Percentiles rank a stretch among this genome's conserved stretches.
Conservation (phyloP, 768 basidiomycete genomes). For the Galerina sulciceps region DNA sequence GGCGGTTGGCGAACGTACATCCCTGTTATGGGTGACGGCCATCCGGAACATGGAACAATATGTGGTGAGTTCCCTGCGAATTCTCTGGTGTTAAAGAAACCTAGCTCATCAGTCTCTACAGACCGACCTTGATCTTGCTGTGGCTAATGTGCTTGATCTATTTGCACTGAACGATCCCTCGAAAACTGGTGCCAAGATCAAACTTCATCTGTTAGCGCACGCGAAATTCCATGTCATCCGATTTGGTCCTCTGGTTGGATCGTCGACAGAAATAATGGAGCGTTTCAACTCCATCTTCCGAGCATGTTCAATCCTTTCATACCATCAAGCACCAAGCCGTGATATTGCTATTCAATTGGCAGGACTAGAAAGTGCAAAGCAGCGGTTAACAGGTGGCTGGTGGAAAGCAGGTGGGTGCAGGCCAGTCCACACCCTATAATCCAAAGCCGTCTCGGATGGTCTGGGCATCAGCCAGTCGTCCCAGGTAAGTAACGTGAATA, state of each 20-base stretch:
- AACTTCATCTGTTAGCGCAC: conserved; percentile 39
- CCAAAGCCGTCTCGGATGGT: neutral
- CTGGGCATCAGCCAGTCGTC: no score
- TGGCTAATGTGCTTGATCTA: conserved; percentile 40
- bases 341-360: conserved; percentile 40
- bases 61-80: conserved; percentile 23
- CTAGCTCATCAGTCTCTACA: conserved; percentile 10
- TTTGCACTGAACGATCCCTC: conserved; percentile 34
- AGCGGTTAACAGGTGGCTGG: conserved; percentile 35
- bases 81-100: neutral
- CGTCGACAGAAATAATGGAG: conserved; percentile 39
- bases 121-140: conserved; percentile 30
- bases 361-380: conserved; percentile 31
- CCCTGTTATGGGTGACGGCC: conserved; percentile 44
- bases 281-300: conserved; percentile 47
- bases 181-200: conserved; percentile 38
- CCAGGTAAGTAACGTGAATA: neutral
- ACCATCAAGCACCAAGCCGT: conserved; percentile 47
- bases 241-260: conserved; percentile 37
- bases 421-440: neutral
- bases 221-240: conserved; percentile 33
- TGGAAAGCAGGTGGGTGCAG: conserved; percentile 12
- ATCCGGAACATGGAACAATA: conserved; percentile 40
- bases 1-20: conserved; percentile 35
- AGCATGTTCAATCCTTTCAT: conserved; percentile 40